Evolutionary conservation across 305 asterid genomes (phyloP).

Genomic region (Solanum hybrid): DNA sequence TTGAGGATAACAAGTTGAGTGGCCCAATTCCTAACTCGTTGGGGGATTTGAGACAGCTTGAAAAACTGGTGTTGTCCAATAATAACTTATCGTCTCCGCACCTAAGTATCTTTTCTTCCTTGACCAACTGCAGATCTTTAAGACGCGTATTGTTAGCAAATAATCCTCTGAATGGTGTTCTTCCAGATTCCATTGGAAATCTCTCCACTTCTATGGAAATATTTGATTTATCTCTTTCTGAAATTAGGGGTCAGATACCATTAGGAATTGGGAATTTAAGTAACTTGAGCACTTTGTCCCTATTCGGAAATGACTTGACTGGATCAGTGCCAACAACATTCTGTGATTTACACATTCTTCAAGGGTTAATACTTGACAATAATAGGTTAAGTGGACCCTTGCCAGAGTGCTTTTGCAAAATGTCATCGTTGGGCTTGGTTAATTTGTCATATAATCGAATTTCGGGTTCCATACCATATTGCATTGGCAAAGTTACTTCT

Average conservation of each 20-base stretch:
- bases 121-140: slow-evolving; percentile 6
- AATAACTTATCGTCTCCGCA: slow-evolving; percentile 3
- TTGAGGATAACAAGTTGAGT: not conserved
- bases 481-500: not conserved
- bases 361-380: not conserved
- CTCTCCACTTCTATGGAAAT: not conserved
- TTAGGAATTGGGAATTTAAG: slow-evolving; percentile 7
- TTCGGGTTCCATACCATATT: not conserved
- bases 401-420: not conserved
- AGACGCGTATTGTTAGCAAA: accelerated
- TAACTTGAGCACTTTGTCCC: not conserved
- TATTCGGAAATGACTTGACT: not conserved
- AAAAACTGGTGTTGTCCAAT: accelerated
- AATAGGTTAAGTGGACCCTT: not conserved
- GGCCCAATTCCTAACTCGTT: not conserved
- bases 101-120: not conserved
- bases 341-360: not conserved
- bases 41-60: not conserved
- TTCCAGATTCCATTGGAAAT: slow-evolving; percentile 21
- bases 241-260: slow-evolving; percentile 13
- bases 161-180: slow-evolving; percentile 4
- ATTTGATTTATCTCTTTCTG: not conserved
- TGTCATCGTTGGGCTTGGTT: not conserved
- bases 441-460: not conserved
- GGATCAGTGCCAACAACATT: not conserved